Percentiles rank a stretch among this genome's conserved stretches.
Evolutionary conservation across 225 moss, liverwort and hornwort genomes (phyloP).

Genomic region (Climacium dendroides): DNA sequence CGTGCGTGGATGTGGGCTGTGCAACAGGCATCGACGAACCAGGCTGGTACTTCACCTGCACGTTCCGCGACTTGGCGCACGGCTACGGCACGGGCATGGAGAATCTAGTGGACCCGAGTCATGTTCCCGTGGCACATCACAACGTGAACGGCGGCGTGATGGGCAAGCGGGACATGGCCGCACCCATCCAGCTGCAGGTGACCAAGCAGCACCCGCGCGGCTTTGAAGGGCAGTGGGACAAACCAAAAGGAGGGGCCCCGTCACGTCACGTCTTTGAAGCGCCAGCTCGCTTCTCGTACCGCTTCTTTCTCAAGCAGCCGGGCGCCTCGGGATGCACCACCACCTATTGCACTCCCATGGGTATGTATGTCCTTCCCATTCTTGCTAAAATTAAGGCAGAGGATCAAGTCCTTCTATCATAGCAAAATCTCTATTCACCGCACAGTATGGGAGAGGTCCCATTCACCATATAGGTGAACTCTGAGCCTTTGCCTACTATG

Average conservation of each 20-base stretch:
- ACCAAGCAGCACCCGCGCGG: slow-evolving; percentile 32
- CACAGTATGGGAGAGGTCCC: background rate
- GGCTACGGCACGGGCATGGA: slow-evolving; percentile 83
- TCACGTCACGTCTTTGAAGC: slow-evolving; percentile 60
- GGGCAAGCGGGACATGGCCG: slow-evolving; percentile 57
- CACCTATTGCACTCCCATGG: slow-evolving; percentile 71
- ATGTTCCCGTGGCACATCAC: slow-evolving; percentile 75
- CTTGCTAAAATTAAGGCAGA: background rate
- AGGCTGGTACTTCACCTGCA: slow-evolving; percentile 60
- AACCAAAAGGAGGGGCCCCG: slow-evolving; percentile 21
- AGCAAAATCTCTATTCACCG: background rate
- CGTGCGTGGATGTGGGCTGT: background rate
- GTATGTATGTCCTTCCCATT: slow-evolving; percentile 2
- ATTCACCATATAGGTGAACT: background rate
- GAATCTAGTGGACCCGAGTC: slow-evolving; percentile 74
- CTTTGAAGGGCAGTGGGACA: slow-evolving; percentile 59
- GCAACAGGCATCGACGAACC: slow-evolving; percentile 47
- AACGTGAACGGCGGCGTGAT: slow-evolving; percentile 77
- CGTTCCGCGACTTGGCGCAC: slow-evolving; percentile 50
- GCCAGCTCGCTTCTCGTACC: slow-evolving; percentile 65
- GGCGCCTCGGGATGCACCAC: slow-evolving; percentile 49
- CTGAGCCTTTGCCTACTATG: background rate
- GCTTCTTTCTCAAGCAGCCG: slow-evolving; percentile 41
- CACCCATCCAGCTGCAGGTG: slow-evolving; percentile 50
- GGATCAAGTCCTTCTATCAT: background rate